Base-by-base conservation (phyloP, 768 basidiomycete species). In the Leucocoprinus sp. region DNA sequence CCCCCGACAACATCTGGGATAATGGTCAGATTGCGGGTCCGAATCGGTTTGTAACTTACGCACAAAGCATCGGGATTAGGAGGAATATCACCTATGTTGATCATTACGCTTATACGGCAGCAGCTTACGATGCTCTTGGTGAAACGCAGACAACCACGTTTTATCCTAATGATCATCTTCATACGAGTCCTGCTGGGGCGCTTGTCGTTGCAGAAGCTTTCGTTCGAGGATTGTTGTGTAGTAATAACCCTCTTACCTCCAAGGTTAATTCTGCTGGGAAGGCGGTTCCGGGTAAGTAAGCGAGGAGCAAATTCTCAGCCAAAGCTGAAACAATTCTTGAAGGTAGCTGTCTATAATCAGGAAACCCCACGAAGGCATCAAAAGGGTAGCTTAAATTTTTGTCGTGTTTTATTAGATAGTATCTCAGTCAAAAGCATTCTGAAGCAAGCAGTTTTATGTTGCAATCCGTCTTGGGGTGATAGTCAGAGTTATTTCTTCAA, bases 131-230 rank as follows among this genome's bases (percentile, higher is more conserved):
- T 34, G 50, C 57, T 21, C 58, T 70, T n/a, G 72, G 74, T 8
- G 52, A 68, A 50, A 57, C 64, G 9, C 52, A 56, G 17, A 61
- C 65, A 8, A 61, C 60, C 23, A 60, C 67, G 3, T 75, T 55
- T 42, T 75, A 63, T 48, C 72, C 72, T 5, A 57, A 64, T 44
- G 72, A 75, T 40, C 69, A 73, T 48, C 69, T 69, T 5, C 72
- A 75, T 53, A 75, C 70, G 1, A 61, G 57, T 9, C 56, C 65
- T 2, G 59, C 65, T 19, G 74, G 70, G 18, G 75, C 75, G 1
- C 63, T 64, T 33, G 62, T 70, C 5, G 72, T 75, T 2, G 71
- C 73, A 0, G 54, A 69, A 51, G 67, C 74, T 8, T 75, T 75
- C 49, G 63, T 74, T 2, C 54, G 69, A 8, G 70, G 71, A 0